Evolutionary conservation across 768 basidiomycete genomes (phyloP), one percentile per base, ranked within the genome.

Genomic region (Leccinum rimulosum): DNA sequence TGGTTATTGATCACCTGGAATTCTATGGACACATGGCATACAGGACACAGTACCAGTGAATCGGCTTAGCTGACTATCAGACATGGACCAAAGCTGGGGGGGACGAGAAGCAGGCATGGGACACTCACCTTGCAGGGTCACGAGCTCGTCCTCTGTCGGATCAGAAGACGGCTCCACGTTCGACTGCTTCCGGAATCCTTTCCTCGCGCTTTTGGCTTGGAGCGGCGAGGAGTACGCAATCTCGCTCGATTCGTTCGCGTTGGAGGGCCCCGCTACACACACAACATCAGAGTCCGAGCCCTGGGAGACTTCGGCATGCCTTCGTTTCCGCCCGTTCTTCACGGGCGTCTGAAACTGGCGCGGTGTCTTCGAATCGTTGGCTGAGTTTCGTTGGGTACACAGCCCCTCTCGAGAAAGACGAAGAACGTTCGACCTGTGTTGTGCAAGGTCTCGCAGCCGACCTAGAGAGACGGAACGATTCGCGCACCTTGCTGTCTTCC

Each of bases 401-500:
- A 54, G 64, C 58, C n/a, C 74, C 31, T 68, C 70, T 54, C 70
- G 76, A 14, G 79, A 73, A 4, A 84, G 67, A 27, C 67, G 64
- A 27, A 86, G 69, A 14, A 86, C 64, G 47, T 69, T 77, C 7
- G 79, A 65, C 56, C 85, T 86, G 51, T 22, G 19, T 19, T n/a
- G 6, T 45, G 43, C n/a, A 22, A 22, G 11, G 43, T 45, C 10
- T 19, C 43, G 11, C 19, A 22, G 43, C 11, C n/a, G 19, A 11
- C 19, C 3, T 22, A 6, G 19, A 45, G 43, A 22, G 19, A 45
- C 43, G 19, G 22, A 3, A 22, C 43, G n/a, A 22, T 45, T 19
- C 14, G 19, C 79, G 54, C 61, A 92, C 91, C 92, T 84, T 22
- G 86, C 83, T 36, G 71, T 72, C 59, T 82, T 83, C 89, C 91